A percentile compares a stretch with the other conserved stretches of the same genome.
These are phyloP conservation scores for Pyrrhoderma lamaoense DNA, from an alignment of 1,284 basidiomycete genomes.

Conservation along the genomic window DNA sequence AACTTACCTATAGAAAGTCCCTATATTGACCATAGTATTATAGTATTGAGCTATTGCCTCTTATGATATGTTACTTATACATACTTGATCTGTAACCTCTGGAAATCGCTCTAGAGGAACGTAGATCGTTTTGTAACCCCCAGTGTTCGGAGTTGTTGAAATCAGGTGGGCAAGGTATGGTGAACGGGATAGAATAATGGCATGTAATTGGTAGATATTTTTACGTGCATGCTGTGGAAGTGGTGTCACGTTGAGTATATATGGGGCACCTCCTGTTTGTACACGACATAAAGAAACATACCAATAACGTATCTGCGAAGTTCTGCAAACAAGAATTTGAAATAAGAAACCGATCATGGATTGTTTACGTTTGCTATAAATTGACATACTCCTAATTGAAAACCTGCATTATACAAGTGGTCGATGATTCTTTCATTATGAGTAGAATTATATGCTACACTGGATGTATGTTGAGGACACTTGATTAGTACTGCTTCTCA, in stretches of 20 bases:
- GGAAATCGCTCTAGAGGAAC: conserved; percentile 70
- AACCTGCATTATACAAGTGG: conserved; percentile 70
- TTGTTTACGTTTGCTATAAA: too few species aligned
- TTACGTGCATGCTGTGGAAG: conserved; percentile 61
- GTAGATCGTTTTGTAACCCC: conserved; percentile 59
- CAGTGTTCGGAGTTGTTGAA: conserved; percentile 60
- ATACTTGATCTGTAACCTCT: conserved; percentile 76
- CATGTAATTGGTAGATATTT: conserved; percentile 67
- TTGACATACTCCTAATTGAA: conserved; percentile 57
- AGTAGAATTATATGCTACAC: conserved; percentile 24
- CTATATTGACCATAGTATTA: conserved; percentile 30
- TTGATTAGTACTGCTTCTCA: too few species aligned
- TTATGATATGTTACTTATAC: conserved; percentile 23
- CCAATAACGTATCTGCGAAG: conserved; percentile 72
- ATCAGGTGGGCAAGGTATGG: conserved; percentile 81
- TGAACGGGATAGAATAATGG: conserved; percentile 78
- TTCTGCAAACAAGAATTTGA: conserved; percentile 39
- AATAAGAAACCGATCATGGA: conserved; percentile 3
- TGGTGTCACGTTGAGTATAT: conserved; percentile 11
- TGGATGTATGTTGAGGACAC: too few species aligned
- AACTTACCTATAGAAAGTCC: conserved; percentile 62
- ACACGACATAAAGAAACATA: conserved; percentile 32
- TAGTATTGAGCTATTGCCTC: neutral
- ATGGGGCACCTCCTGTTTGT: too few species aligned
- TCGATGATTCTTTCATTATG: conserved; percentile 68